Evolutionary conservation across 257 asterid genomes (phyloP), one percentile per base, ranked within the genome.

Genomic region (Ilex aquifolium): DNA sequence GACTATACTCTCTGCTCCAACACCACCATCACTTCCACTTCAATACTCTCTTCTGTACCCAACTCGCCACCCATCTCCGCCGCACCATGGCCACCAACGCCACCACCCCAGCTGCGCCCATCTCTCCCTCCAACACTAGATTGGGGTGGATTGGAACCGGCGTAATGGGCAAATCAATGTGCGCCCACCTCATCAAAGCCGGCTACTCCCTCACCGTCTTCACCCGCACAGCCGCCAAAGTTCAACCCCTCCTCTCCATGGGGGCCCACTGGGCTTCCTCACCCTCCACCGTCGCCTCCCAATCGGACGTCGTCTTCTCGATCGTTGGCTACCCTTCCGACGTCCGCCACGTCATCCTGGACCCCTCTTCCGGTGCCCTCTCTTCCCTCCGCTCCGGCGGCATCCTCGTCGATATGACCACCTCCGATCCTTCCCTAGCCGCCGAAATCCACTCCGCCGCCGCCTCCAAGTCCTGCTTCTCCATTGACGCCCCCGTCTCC

Each of bases 131-230:
- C 27, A 81, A 58, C 64, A 86, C 95, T 64, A 82, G 79, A 39
- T 53, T 91, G 14, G 98, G 98, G 6, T 91, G 96, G 96, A 88
- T 91, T 42, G 96, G 95, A 39, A 91, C 95, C 39, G 96, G 96
- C 62, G 96, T 91, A 1, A 88, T 91, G 96, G 98, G 98, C 50
- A 63, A 80, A 3, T 88, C 95, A 62, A 91, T 88, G 98, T 88
- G 98, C 83, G 65, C 84, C 46, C 95, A 88, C 65, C 80, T 88
- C 61, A 81, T 91, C 81, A 86, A 84, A 49, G 96, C 90, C 78
- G 96, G 98, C 71, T 91, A 84, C 83, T 57, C 81, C 6, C 73
- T 88, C 76, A 86, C 91, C 12, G 62, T 91, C 73, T 88, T 76
- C 83, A 91, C 95, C 68, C 91, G 98, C 52, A 91, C 95, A 59